Percentiles rank a stretch among this genome's conserved stretches.
phyloP scores from a whole-genome alignment of 2,329 filamentous ascomycete genomes.

The Aspergillus sp. region DNA sequence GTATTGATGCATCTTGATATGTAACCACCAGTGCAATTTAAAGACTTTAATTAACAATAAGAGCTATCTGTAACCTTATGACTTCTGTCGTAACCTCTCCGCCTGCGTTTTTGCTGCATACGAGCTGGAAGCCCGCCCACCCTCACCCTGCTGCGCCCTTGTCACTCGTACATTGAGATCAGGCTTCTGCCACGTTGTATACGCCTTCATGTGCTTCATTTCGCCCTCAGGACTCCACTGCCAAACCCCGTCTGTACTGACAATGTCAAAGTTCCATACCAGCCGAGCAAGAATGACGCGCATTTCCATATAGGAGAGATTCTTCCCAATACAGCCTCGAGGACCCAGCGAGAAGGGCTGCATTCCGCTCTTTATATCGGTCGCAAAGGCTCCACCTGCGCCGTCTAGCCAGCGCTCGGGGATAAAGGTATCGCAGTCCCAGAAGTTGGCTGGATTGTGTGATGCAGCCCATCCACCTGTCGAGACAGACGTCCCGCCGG shows the following conservation, averaged over 20 bases:
- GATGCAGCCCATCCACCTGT: neutral
- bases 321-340: slow-evolving; percentile 12
- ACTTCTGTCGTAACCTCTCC: neutral
- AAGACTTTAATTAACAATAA: too few relatives aligned
- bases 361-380: slow-evolving; percentile 3
- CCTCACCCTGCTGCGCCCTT: neutral
- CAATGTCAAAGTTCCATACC: slow-evolving; percentile 14
- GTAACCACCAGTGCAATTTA: too few relatives aligned
- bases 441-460: slow-evolving; percentile 9
- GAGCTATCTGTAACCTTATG: too few relatives aligned
- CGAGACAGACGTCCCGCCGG: slow-evolving; percentile 3
- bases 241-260: neutral
- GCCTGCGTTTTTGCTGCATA: neutral
- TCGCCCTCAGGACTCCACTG: neutral
- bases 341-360: slow-evolving; percentile 15
- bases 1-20: too few relatives aligned
- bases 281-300: slow-evolving; percentile 12
- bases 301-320: slow-evolving; percentile 9
- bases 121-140: neutral
- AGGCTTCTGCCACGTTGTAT: slow-evolving; percentile 5
- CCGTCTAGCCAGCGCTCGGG: slow-evolving; percentile 13
- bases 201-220: slow-evolving; percentile 1
- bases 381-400: neutral
- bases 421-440: neutral
- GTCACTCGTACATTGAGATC: neutral